Evolutionary conservation across 2,329 filamentous ascomycete species (phyloP), one percentile per base, ranked within the genome.

Genomic region (Triangularia setosa): DNA sequence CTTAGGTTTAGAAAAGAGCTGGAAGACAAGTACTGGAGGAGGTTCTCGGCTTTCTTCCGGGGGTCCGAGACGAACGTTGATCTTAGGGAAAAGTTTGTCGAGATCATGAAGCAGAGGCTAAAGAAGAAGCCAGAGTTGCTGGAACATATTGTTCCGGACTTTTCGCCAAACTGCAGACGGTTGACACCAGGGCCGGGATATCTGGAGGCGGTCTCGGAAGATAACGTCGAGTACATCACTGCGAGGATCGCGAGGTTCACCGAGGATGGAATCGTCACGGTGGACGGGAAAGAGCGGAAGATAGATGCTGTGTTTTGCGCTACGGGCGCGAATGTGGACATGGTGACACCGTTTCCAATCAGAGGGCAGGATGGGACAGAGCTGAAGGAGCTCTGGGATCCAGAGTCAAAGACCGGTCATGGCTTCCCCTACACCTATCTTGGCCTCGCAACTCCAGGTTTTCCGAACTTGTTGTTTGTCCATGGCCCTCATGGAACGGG

Each of bases 391-490:
- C 78, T 83, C 1, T 91, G 88, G 88, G 79, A 78, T 14, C 78
- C 66, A 0, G 56, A 53, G 59, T 25, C 33, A 33, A 79, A 1
- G 82, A 84, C 84, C 0, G 75, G 79, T 21, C 81, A 81, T 65
- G 87, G 87, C 0, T 89, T 86, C 65, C 88, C 89, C 0, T 87
- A 90, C 71, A 88, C 84, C 0, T 92, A 91, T 69, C 77, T 90
- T 6, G 88, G 88, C 0, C 70, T 87, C 0, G 83, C 84, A 0
- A 84, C 86, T 0, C 87, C 88, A 0, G 84, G 83, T 0, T 90
- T 90, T 66, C 88, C 89, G 0, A 92, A 91, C 67, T 76, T 91
- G 0, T 79, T 90, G 27, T 89, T 88, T 71, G 71, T 90, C 5
- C 82, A 84, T 27, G 89, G 88, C 0, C 87, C 88, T 0, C 81